Evolutionary conservation across 495 filamentous ascomycete genomes (phyloP), one percentile per base, ranked within the genome.

Genomic region (Rhypophila decipiens): DNA sequence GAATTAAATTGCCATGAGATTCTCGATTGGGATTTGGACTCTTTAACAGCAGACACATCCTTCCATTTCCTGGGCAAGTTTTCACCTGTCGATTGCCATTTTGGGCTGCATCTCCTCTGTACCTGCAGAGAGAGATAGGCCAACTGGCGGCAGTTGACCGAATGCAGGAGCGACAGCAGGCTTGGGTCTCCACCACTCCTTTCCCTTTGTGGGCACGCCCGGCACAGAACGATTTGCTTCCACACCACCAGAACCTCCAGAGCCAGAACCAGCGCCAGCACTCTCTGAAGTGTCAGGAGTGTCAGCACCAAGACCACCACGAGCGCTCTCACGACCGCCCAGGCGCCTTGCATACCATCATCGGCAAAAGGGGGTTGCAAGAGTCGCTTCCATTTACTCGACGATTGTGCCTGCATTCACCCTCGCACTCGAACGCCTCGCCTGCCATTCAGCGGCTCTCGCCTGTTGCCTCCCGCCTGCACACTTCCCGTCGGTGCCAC

Each of bases 111-210:
- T 31, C 27, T 31, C 27, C 27, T 31, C 9, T 15, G 15, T 3
- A 34, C 11, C 42, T 44, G 23, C 42, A 44, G 15, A 37, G 9
- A 5, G 5, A 15, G 8, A 9, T 5, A 5, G 19, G 39, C 10
- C 43, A 46, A 20, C 20, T 46, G 31, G 43, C 43, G 29, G 31
- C 43, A 46, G 43, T 22, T 46, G 43, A 0, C 43, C 7, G 43
- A 46, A 9, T 36, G 35, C 35, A 37, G 8, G 29, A 33, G 13
- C 29, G 13, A 29, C 42, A 19, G n/a, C 11, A 0, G 42, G 20
- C 29, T 12, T 19, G 22, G 18, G 19, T 15, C 13, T 35, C 43
- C 43, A 37, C 43, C 31, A 20, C 31, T 12, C 43, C 9, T 31
- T 27, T 12, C 7, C n/a, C 4, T 37, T 37, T 36, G 17, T n/a